These are phyloP conservation scores for Quercus phellos DNA, from an alignment of 331 rosid species.

Conservation along the genomic window DNA sequence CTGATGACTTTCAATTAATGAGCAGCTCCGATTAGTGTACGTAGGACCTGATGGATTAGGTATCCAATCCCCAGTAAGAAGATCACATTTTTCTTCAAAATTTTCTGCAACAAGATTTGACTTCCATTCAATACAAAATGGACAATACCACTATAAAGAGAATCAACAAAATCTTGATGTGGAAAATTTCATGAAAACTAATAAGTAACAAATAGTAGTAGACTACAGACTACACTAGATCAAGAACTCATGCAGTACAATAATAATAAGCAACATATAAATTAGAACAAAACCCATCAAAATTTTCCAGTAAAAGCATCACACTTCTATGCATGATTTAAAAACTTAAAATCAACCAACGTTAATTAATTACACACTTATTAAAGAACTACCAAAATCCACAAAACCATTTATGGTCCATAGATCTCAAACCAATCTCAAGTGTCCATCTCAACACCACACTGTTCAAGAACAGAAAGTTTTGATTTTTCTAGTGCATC, in stretches of 20 bases:
- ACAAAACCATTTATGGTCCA: background rate
- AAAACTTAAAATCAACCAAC: too few species aligned
- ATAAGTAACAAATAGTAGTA: too few species aligned
- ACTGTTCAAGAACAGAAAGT: background rate
- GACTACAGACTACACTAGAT: too few species aligned
- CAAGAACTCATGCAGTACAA: too few species aligned
- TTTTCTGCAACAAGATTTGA: background rate
- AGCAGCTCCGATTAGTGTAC: constrained; percentile 69
- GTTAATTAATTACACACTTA: too few species aligned
- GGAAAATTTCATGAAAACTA: too few species aligned
- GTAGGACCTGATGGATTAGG: constrained; percentile 60
- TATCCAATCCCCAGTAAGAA: constrained; percentile 78
- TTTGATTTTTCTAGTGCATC: background rate
- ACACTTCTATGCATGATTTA: too few species aligned
- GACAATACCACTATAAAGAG: background rate
- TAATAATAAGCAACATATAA: too few species aligned
- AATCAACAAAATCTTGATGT: too few species aligned
- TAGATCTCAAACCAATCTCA: constrained; percentile 26
- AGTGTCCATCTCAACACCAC: background rate
- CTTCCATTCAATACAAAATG: background rate
- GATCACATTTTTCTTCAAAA: constrained; percentile 64
- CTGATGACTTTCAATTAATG: constrained; percentile 72
- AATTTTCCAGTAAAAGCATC: too few species aligned
- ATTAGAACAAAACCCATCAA: too few species aligned
- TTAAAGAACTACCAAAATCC: background rate